Conservation (phyloP, 1,284 basidiomycete species). For the Puccinia horiana region DNA sequence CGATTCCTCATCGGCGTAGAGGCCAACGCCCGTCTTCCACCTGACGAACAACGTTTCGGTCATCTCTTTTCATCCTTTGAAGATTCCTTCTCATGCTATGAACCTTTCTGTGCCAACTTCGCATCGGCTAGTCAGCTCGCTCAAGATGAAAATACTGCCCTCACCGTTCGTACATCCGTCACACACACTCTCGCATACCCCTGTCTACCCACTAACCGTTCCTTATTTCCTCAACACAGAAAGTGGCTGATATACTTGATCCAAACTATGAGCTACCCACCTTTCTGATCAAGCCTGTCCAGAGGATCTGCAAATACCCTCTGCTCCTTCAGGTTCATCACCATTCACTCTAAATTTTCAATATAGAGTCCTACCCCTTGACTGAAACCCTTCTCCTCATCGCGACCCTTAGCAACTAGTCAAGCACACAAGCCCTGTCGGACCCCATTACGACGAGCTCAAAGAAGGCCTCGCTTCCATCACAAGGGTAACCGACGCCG, state of each 20-base stretch:
- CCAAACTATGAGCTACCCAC: slow-evolving; percentile 74
- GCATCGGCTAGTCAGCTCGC: slow-evolving; percentile 72
- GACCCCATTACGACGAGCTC: slow-evolving; percentile 77
- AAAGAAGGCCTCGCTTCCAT: slow-evolving; percentile 79
- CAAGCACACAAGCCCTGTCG: slow-evolving; percentile 58
- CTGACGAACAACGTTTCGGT: slow-evolving; percentile 67
- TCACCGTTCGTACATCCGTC: slow-evolving; percentile 68
- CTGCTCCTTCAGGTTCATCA: slow-evolving; percentile 66
- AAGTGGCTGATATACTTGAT: slow-evolving; percentile 57
- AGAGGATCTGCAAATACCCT: slow-evolving; percentile 76
- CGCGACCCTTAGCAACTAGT: slow-evolving; percentile 46
- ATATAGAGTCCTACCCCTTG: slow-evolving; percentile 40
- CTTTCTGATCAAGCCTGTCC: slow-evolving; percentile 76
- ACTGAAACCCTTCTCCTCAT: slow-evolving; percentile 15
- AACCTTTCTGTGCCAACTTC: slow-evolving; percentile 97
- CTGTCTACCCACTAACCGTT: slow-evolving; percentile 22
- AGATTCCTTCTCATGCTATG: slow-evolving; percentile 85
- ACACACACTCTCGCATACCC: background rate
- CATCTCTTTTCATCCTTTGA: slow-evolving; percentile 71
- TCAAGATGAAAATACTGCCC: slow-evolving; percentile 70
- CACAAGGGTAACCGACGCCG: slow-evolving; percentile 89
- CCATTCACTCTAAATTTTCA: slow-evolving; percentile 32
- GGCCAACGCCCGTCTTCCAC: slow-evolving; percentile 71
- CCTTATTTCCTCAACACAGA: slow-evolving; percentile 45
- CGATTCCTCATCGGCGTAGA: slow-evolving; percentile 94